Evolutionary conservation across 495 filamentous ascomycete genomes (phyloP), one percentile per base, ranked within the genome.

Genomic region (Aspergillus olivimuriae): DNA sequence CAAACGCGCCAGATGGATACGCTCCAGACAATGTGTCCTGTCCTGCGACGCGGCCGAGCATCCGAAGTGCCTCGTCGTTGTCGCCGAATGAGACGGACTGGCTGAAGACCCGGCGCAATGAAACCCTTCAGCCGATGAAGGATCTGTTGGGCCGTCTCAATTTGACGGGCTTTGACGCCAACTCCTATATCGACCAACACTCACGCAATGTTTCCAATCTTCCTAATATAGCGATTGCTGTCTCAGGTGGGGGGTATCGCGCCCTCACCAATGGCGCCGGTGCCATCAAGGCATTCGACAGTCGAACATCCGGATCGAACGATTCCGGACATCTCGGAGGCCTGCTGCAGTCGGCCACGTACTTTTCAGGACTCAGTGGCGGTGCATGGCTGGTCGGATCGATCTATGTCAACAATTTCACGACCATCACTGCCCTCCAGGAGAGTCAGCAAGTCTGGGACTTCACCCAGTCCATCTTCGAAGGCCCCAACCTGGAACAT

Each of bases 301-400:
- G 65, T 52, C 76, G 89, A 10, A 88, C 85, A 0, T 58, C 66
- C 1, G 82, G 81, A 28, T 62, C 84, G 5, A 88, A 80, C 0
- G 60, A 52, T 5, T 36, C 63, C 2, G 88, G 89, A 0, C 81
- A 85, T 30, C 73, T 95, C 14, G 89, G 89, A 26, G 88, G 88
- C 9, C 64, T 95, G 41, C 68, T 95, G 43, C 89, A 95, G 69
- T 69, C 82, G 2, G 63, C 83, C 4, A 94, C 87, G 0, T 95
- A 95, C 55, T 50, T 95, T 12, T 69, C 86, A 11, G 89, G 87
- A 10, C 69, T 95, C n/a, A 89, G 84, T 4, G 89, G 89, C 17
- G 89, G 89, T 33, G 77, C 81, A 9, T 95, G 89, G 89, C 68
- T 95, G n/a, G 76, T 94, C n/a, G 85, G 85, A 8, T 87, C 82